Base-by-base conservation (phyloP, 176 grass and related monocot species). In the Pharus latifolius region DNA sequence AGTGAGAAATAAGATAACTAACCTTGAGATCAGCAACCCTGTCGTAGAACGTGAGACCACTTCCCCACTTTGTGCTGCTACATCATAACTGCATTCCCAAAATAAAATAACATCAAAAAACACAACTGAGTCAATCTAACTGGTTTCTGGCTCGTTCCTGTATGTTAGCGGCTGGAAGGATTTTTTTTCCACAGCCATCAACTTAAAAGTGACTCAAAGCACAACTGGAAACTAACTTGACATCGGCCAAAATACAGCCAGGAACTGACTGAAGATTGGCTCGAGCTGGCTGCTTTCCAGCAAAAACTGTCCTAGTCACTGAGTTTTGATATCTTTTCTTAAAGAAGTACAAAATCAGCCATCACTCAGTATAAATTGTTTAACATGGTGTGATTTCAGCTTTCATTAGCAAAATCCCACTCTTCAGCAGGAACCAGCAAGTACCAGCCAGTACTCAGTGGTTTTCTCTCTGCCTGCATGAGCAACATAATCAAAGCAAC, bases 31-130 rank as follows among this genome's bases (percentile, higher is more conserved):
- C 74, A 90, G 80, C 49, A 87, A 83, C 69, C 75, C 90, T 41
- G 84, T 49, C 9, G 83, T 70, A 58, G 90, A 81, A 63, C 84
- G 87, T 44, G 87, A 72, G 63, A 85, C 35, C 17, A 85, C 56
- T 72, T 99, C 95, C 27, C 87, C 87, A 20, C 90, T 91, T 66
- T 91, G 95, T 31, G 93, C 90, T 60, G 90, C 90, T 61, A 83
- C 25, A 71, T 99, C 95, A 20, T 74, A 90, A 38, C 93, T 96
- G 69, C 20, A 74, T 45, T 14, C 49, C 19, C 22, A 75, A 59
- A 85, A 40, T 51, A 17, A 28, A 54, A 67, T 12, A 51, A 46
- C n/a, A 49, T 56, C 30, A 54, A 69, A 51, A 14, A 33, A 49
- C 35, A 7, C 12, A 73, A 73, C 2, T 46, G 44, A n/a, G 77